Evolutionary conservation across 2,329 filamentous ascomycete species (phyloP).

Genomic region (Stemphylium beticola): DNA sequence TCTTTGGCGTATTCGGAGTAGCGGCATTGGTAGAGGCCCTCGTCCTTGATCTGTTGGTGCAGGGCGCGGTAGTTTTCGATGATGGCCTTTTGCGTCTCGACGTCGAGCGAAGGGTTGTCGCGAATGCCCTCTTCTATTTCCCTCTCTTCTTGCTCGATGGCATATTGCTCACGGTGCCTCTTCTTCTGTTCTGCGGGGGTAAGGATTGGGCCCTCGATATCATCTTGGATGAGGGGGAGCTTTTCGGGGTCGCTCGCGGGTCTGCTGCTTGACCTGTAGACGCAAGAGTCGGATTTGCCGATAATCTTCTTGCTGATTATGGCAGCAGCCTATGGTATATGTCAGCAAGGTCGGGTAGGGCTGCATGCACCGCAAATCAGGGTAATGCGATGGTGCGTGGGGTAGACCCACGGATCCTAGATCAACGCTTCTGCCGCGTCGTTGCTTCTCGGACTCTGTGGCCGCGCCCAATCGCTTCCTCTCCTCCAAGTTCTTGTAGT

Average conservation of each 20-base stretch:
- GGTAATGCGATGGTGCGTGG: slow-evolving; percentile 8
- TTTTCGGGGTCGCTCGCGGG: slow-evolving; percentile 30
- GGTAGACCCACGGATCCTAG: slow-evolving; percentile 35
- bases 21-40: slow-evolving; percentile 65
- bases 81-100: slow-evolving; percentile 62
- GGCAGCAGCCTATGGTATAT: slow-evolving; percentile 28
- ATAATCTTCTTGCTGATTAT: slow-evolving; percentile 36
- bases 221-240: slow-evolving; percentile 23
- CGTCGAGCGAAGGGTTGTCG: slow-evolving; percentile 60
- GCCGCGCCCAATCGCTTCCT: slow-evolving; percentile 11
- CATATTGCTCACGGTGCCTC: slow-evolving; percentile 39
- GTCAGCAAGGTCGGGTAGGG: slow-evolving; percentile 23
- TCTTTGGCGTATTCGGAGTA: slow-evolving; percentile 67
- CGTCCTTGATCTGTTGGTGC: slow-evolving; percentile 61
- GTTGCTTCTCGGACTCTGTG: slow-evolving; percentile 15
- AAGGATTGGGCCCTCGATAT: slow-evolving; percentile 8
- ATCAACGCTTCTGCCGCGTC: slow-evolving; percentile 33
- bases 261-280: slow-evolving; percentile 24
- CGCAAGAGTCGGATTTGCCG: slow-evolving; percentile 26
- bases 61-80: slow-evolving; percentile 62
- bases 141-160: slow-evolving; percentile 42
- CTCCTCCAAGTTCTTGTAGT: slow-evolving; percentile 35
- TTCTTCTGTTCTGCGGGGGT: slow-evolving; percentile 23
- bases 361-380: slow-evolving; percentile 8
- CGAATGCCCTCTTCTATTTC: slow-evolving; percentile 47